Evolutionary conservation across 805 yeast genomes (phyloP).

Genomic region (Suhomyces sp.): DNA sequence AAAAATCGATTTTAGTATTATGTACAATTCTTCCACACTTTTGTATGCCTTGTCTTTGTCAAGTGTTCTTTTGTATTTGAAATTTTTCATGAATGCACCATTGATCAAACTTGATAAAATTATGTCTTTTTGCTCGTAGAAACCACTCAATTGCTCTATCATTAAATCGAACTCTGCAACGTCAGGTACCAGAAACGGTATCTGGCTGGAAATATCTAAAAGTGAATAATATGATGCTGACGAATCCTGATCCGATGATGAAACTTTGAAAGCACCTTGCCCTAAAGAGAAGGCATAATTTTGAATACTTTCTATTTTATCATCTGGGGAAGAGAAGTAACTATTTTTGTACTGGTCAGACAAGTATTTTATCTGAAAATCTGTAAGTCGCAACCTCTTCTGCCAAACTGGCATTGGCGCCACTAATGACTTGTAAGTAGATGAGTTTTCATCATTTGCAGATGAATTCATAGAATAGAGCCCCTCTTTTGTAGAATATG

Average conservation of each 20-base stretch:
- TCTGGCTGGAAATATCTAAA: conserved; percentile 10
- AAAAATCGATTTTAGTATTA: conserved; percentile 3
- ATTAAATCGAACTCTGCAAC: conserved; percentile 30
- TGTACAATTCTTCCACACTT: conserved; percentile 8
- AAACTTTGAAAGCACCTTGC: conserved; percentile 10
- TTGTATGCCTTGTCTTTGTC: conserved; percentile 3
- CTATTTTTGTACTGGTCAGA: background rate
- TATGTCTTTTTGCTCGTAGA: conserved; percentile 16
- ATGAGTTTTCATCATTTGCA: background rate
- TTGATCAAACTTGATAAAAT: conserved; percentile 11
- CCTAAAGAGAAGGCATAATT: conserved; percentile 12
- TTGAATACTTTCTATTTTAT: conserved; percentile 7
- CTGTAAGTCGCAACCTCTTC: background rate
- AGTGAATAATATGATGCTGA: conserved; percentile 7
- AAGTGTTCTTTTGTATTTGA: conserved; percentile 13
- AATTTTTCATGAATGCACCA: conserved; percentile 15
- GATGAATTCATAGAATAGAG: background rate
- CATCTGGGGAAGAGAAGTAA: background rate
- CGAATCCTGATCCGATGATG: background rate
- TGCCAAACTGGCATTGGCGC: background rate
- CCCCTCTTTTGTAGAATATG: conserved; percentile 4
- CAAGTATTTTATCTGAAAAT: background rate
- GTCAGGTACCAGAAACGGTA: conserved; percentile 16
- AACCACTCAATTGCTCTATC: conserved; percentile 27
- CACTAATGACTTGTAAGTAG: background rate